Base-by-base conservation (phyloP, 2,329 filamentous ascomycete species). In the Purpureocillium takamizusanense region DNA sequence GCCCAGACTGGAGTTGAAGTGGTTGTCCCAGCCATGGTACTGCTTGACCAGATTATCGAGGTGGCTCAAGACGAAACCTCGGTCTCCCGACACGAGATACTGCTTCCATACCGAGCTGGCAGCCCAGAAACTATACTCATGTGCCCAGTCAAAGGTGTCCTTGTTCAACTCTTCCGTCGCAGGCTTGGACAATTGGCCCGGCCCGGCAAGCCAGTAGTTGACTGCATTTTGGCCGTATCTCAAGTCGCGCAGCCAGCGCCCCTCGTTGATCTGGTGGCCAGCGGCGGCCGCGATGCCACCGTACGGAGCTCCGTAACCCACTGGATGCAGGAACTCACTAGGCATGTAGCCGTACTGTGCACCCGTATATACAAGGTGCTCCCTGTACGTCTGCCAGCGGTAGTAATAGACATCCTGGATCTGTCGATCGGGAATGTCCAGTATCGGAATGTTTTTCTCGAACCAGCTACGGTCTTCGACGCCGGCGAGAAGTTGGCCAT, bases 341-440 rank as follows among this genome's bases (percentile, higher is more conserved):
- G 56, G 53, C 39, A 66, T 57, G 41, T 60, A 68, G 15, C 65
- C 65, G 30, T 57, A 59, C 7, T 61, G 60, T 23, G 59, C 53
- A 17, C 51, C 55, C 36, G 56, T 57, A 42, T 62, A 67, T 32
- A 58, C 56, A 18, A 65, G 50, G 43, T 68, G 65, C 9, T 63
- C 56, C 42, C 64, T 60, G 38, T 63, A 53, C 5, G 63, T 55
- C 10, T 57, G 58, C 51, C 60, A 61, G 30, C 65, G 58, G 43
- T 68, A 68, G 44, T 68, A 68, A 43, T 67, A 68, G 14, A 69
- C 63, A 41, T 65, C 60, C 43, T 66, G 57, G 36, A 67, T 56
- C 15, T 58, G 23, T 15, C 29, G 48, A 33, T 54, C 57, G 13
- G 63, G 63, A 14, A 65, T 54, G 28, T 67, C 62, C n/a, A 68